A percentile compares a stretch with the other conserved stretches of the same genome.
phyloP scores from a whole-genome alignment of 306 rosid species.

The Casuarina equisetifolia region DNA sequence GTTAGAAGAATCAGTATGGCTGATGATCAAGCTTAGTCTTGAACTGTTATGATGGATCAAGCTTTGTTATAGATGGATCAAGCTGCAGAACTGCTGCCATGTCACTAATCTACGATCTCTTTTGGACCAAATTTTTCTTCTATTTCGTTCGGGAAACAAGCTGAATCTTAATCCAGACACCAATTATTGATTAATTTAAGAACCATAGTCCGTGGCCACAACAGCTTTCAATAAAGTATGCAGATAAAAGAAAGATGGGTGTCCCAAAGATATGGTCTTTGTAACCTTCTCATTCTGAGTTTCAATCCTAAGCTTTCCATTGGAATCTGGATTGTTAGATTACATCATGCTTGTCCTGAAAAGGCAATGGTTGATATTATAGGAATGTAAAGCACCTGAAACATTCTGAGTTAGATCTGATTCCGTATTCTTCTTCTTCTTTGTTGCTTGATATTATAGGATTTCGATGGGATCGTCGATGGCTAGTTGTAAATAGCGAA shows the following conservation, averaged over 20 bases:
- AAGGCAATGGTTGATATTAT: neutral
- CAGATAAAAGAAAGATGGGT: too few relatives aligned
- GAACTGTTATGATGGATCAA: neutral
- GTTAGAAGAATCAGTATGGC: neutral
- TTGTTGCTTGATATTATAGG: conserved; percentile 38
- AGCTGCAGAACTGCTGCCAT: too few relatives aligned
- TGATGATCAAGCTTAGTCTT: neutral
- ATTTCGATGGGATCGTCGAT: conserved; percentile 83
- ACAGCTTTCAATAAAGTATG: too few relatives aligned
- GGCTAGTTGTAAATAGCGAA: conserved; percentile 72
- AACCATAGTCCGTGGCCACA: too few relatives aligned
- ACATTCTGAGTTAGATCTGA: neutral
- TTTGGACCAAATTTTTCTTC: neutral
- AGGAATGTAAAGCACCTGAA: too few relatives aligned
- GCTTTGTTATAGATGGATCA: too few relatives aligned
- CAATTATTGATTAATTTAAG: too few relatives aligned
- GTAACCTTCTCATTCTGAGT: too few relatives aligned
- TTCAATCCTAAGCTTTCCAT: too few relatives aligned
- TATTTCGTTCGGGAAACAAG: neutral
- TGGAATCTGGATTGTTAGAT: neutral
- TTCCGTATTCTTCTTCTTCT: neutral
- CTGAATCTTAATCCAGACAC: neutral
- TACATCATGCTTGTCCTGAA: neutral
- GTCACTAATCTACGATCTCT: neutral
- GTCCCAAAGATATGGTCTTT: too few relatives aligned